Percentiles rank a stretch among this genome's conserved stretches.
These are phyloP conservation scores for Petunia hybrid DNA, from an alignment of 305 asterid species.

Conservation along the genomic window DNA sequence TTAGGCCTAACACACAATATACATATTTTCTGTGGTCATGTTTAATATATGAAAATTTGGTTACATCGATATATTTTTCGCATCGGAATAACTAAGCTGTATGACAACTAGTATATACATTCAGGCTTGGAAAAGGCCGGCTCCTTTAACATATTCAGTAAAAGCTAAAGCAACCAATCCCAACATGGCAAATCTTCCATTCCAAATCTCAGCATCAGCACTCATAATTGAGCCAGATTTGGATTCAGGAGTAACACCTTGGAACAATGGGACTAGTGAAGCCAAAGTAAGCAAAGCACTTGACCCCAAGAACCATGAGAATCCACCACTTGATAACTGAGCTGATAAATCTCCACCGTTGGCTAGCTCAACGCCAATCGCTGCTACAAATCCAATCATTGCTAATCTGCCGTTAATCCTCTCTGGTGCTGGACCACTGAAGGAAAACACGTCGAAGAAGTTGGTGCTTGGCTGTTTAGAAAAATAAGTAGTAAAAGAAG, in stretches of 20 bases:
- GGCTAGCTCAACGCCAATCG: conserved; percentile 70
- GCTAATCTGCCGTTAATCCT: conserved; percentile 88
- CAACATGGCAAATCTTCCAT: conserved; percentile 87
- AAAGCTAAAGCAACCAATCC: conserved; percentile 81
- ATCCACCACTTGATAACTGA: conserved; percentile 68
- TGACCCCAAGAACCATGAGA: conserved; percentile 61
- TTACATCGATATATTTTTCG: no score
- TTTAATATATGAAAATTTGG: no score
- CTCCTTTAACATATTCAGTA: conserved; percentile 75
- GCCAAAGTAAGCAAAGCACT: conserved; percentile 63
- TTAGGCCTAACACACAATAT: no score
- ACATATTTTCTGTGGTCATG: no score
- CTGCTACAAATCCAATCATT: conserved; percentile 84
- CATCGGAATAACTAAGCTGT: no score
- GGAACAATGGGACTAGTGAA: conserved; percentile 68
- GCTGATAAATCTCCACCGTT: conserved; percentile 65
- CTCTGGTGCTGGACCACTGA: conserved; percentile 87
- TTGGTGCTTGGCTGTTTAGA: conserved; percentile 48
- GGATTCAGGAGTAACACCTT: conserved; percentile 65
- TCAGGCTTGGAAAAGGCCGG: conserved; percentile 56
- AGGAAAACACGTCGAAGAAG: conserved; percentile 63
- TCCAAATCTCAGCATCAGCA: conserved; percentile 82
- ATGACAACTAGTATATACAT: no score
- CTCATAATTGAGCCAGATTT: conserved; percentile 58
- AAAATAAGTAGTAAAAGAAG: not conserved